phyloP scores from a whole-genome alignment of 2,329 filamentous ascomycete genomes.

The Blumeriella jaapii region DNA sequence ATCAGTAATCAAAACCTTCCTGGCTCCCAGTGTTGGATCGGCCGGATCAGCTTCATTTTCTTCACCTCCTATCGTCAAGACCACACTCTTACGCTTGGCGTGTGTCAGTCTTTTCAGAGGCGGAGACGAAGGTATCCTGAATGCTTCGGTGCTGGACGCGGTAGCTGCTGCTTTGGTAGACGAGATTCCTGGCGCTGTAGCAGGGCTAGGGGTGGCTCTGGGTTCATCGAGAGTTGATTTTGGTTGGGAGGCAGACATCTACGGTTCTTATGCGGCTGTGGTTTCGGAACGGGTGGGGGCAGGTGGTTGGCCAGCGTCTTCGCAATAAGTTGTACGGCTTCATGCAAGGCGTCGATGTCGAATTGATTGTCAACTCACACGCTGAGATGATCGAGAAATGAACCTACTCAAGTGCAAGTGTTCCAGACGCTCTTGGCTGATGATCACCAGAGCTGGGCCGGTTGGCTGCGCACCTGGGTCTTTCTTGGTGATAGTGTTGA shows the following conservation, averaged over 20 bases:
- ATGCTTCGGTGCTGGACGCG: no score
- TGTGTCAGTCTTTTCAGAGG: conserved; percentile 1
- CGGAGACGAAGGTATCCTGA: background rate
- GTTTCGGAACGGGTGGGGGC: background rate
- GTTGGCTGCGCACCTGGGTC: conserved; percentile 1
- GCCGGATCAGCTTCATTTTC: no score
- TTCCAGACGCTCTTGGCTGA: conserved; percentile 10
- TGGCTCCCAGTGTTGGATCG: no score
- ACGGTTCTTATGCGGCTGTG: no score
- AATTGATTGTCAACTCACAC: background rate
- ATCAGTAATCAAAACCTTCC: no score
- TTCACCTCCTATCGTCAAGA: conserved; percentile 6
- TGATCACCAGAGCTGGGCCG: background rate
- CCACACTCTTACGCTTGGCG: conserved; percentile 9
- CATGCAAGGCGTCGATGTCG: conserved; percentile 12
- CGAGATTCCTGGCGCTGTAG: background rate
- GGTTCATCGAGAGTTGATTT: background rate
- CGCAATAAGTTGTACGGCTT: conserved; percentile 9
- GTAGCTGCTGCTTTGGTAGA: no score
- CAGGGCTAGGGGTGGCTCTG: background rate
- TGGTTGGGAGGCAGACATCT: no score
- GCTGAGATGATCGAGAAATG: background rate
- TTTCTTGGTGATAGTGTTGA: conserved; percentile 1
- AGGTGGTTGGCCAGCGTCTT: conserved; percentile 4
- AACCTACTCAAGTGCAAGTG: conserved; percentile 10